Evolutionary conservation across 805 yeast species (phyloP), one percentile per base, ranked within the genome.

Genomic region (Metschnikowia drakensbergensis): DNA sequence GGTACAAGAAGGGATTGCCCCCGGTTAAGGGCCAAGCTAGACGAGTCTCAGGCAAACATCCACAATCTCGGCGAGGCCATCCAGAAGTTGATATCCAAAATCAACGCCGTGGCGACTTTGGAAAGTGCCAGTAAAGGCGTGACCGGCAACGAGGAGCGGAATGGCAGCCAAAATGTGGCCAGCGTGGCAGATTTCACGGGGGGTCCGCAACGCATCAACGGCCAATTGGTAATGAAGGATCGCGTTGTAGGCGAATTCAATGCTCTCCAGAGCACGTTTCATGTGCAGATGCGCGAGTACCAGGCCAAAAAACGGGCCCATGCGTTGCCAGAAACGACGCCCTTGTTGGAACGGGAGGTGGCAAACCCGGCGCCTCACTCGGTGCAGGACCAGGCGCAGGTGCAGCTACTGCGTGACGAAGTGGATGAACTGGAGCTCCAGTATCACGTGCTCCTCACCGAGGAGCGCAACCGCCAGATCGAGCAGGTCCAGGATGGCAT

Each of bases 381-480:
- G 27, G 29, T 11, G 10, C 68, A 62, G 49, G 42, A 42, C 6
- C 44, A 40, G 9, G 27, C 8, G 25, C 75, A 73, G 48, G 61
- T 61, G 26, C 68, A 67, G 32, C 76, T 76, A 51, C 17, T 17
- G 17, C 17, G 17, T 17, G 72, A 69, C 36, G 33, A 48, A 1
- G 71, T 82, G 28, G 81, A 68, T 38, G 69, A 69, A 40, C 66
- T 75, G 1, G 77, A 84, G 43, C 60, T 86, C 23, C 86, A 81
- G 53, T 81, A 82, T 53, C 92, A 87, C 57, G 58, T 79, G 1
- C 63, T 82, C 1, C 65, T 86, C 4, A 82, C 90, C 2, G 80
- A 82, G 48, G 92, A 88, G 59, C 71, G 97, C 47, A 83, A 86
- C 46, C 69, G 79, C 25, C 94, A 88, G 52, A 86, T 91, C 30